Conservation (phyloP, 352 stramenopile species). For the Phytophthora pinifolia region DNA sequence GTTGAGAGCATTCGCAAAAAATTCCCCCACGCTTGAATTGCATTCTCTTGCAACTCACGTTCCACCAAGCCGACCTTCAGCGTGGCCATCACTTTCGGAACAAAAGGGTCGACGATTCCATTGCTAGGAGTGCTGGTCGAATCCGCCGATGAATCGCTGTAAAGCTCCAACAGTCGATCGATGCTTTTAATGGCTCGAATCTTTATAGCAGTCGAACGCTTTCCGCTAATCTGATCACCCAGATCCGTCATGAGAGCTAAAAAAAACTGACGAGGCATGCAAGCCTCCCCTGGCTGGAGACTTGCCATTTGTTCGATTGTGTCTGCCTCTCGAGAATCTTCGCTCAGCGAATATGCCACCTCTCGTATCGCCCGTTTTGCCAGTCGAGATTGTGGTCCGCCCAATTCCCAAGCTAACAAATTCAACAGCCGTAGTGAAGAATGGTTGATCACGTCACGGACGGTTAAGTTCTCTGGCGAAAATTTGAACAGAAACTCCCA, state of each 20-base stretch:
- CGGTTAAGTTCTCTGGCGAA: constrained; percentile 56
- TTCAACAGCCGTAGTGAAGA: constrained; percentile 58
- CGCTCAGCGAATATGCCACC: constrained; percentile 47
- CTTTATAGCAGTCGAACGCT: constrained; percentile 39
- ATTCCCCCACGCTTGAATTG: constrained; percentile 71
- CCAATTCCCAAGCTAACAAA: constrained; percentile 67
- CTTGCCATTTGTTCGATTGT: constrained; percentile 20
- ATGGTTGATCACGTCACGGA: constrained; percentile 59
- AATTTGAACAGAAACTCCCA: constrained; percentile 79
- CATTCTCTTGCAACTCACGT: constrained; percentile 50
- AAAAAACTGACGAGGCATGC: constrained; percentile 80
- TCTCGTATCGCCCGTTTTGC: constrained; percentile 60
- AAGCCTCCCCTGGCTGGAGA: constrained; percentile 29
- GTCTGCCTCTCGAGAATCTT: constrained; percentile 28
- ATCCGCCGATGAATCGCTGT: constrained; percentile 32
- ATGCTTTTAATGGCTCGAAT: constrained; percentile 78
- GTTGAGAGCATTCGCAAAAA: constrained; percentile 81
- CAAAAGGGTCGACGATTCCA: constrained; percentile 75
- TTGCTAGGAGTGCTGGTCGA: constrained; percentile 29
- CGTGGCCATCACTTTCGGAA: constrained; percentile 90
- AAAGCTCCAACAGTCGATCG: constrained; percentile 65
- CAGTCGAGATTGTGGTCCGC: constrained; percentile 45
- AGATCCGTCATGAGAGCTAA: constrained; percentile 84
- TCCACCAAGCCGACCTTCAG: constrained; percentile 79
- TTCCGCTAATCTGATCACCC: constrained; percentile 57